These are phyloP conservation scores for Eremochloa ophiuroides DNA, from an alignment of 176 grass and related monocot species.

Conservation along the genomic window DNA sequence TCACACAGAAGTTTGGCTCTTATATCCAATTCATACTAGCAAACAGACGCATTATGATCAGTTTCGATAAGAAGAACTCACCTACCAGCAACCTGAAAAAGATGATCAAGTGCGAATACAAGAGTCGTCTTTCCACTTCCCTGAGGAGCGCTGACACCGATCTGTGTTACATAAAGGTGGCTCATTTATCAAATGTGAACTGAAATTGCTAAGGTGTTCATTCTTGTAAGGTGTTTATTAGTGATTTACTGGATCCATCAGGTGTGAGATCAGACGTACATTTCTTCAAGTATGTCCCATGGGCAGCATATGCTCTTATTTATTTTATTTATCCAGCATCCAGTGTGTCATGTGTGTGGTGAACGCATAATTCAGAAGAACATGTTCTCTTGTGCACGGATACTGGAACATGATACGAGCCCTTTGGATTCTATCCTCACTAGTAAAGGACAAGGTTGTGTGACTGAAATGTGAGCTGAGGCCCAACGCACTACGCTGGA, in stretches of 20 bases:
- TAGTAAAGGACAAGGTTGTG: background rate
- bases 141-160: conserved; percentile 91
- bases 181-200: background rate
- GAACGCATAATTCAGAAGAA: conserved; percentile 33
- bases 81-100: conserved; percentile 67
- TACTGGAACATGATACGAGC: conserved; percentile 4
- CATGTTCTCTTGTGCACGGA: conserved; percentile 2
- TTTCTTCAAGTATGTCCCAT: background rate
- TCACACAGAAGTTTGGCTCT: background rate
- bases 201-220: background rate
- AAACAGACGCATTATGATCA: conserved; percentile 13
- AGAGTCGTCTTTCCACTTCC: conserved; percentile 97
- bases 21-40: conserved; percentile 16
- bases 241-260: background rate
- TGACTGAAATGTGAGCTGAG: background rate
- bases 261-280: background rate
- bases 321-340: conserved; percentile 11
- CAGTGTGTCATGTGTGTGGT: background rate
- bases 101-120: conserved; percentile 84
- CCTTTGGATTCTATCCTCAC: conserved; percentile 30
- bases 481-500: background rate
- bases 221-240: background rate
- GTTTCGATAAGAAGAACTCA: conserved; percentile 42
- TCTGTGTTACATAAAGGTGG: conserved; percentile 49
- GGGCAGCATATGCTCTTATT: conserved; percentile 12